A percentile compares a stretch with the other conserved stretches of the same genome.
phyloP scores from a whole-genome alignment of 495 filamentous ascomycete species.

The Penicillium crystallinum region DNA sequence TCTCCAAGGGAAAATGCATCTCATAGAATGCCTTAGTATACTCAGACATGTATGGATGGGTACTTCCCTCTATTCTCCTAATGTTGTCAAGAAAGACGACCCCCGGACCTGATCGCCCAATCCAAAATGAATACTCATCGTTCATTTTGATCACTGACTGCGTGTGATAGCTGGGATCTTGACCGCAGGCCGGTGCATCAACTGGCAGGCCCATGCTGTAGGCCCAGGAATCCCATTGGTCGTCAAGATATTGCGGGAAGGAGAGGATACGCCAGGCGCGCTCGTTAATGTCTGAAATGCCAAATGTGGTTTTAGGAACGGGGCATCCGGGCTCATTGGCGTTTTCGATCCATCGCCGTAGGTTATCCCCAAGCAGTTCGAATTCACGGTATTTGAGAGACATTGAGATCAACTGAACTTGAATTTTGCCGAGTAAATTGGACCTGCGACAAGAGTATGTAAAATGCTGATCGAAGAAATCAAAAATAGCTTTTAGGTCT shows the following conservation, averaged over 20 bases:
- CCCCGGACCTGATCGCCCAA: not conserved
- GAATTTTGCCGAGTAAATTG: not conserved
- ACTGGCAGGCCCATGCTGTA: not conserved
- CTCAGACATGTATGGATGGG: not conserved
- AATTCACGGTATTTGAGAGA: not conserved
- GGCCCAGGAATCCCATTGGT: not conserved
- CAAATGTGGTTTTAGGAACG: not conserved
- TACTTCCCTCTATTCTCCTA: not conserved
- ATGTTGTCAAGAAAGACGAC: not conserved
- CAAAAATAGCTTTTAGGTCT: no score
- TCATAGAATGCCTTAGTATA: not conserved
- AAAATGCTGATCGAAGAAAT: slow-evolving; percentile 33
- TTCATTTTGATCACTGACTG: not conserved
- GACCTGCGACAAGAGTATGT: slow-evolving; percentile 17
- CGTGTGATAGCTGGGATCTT: not conserved
- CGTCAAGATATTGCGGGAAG: not conserved
- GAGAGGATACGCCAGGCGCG: not conserved
- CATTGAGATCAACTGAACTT: not conserved
- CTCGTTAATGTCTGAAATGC: not conserved
- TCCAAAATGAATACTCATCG: not conserved
- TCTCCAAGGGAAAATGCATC: not conserved
- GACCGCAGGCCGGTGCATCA: not conserved
- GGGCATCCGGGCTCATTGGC: not conserved
- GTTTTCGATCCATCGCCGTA: not conserved
- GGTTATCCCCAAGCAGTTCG: not conserved